Conservation (phyloP, 2,329 filamentous ascomycete species). For the Fusarium austroafricanum region DNA sequence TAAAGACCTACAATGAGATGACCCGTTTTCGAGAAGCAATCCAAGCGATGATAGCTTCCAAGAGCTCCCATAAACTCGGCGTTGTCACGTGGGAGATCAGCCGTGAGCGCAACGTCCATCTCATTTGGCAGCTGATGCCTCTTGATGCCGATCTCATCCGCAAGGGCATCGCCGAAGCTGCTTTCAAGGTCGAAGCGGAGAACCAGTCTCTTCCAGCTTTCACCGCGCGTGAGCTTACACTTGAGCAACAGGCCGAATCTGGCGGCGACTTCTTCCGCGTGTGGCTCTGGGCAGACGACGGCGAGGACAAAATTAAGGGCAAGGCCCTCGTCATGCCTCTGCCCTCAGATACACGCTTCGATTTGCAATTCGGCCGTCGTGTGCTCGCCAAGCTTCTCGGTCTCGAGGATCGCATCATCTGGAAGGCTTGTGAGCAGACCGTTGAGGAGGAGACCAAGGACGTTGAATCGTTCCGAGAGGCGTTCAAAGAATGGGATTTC, state of each 20-base stretch:
- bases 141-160: constrained; percentile 74
- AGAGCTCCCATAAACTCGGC: constrained; percentile 72
- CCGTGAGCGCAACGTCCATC: constrained; percentile 82
- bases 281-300: constrained; percentile 78
- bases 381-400: constrained; percentile 90
- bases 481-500: constrained; percentile 91
- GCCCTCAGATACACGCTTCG: constrained; percentile 79
- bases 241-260: constrained; percentile 60
- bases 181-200: constrained; percentile 88
- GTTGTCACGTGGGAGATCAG: constrained; percentile 94
- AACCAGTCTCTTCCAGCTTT: constrained; percentile 71
- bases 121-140: constrained; percentile 94
- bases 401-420: constrained; percentile 81
- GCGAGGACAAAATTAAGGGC: constrained; percentile 67
- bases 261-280: constrained; percentile 81
- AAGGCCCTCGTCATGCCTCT: constrained; percentile 78
- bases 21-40: constrained; percentile 79
- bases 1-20: constrained; percentile 82
- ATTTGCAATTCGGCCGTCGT: constrained; percentile 87
- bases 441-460: constrained; percentile 83
- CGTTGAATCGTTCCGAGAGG: constrained; percentile 80
- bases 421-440: constrained; percentile 85
- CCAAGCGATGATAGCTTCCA: constrained; percentile 79
- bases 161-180: constrained; percentile 84
- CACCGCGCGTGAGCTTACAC: constrained; percentile 59